Evolutionary conservation across 208 protist genomes (phyloP).

Genomic region (Acanthamoeba lenticulata): DNA sequence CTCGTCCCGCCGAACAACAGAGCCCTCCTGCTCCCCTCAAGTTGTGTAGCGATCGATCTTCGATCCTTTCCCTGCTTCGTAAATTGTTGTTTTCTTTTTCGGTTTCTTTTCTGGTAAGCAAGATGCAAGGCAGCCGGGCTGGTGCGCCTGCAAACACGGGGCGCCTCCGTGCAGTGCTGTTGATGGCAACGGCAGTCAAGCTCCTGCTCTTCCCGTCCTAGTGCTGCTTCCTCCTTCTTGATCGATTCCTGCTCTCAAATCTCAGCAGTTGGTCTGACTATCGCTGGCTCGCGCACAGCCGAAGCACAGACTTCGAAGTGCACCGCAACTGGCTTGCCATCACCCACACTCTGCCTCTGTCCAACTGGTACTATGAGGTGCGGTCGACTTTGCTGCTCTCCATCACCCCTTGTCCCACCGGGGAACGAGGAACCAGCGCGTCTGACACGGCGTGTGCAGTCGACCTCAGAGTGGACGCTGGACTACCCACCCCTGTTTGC

Average conservation of each 20-base stretch:
- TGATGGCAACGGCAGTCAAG: neutral
- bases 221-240: neutral
- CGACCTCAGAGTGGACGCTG: slow-evolving; percentile 91
- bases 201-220: slow-evolving; percentile 13
- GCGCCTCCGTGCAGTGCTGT: neutral
- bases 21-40: too few species aligned
- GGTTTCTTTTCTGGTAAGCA: too few species aligned
- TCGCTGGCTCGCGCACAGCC: slow-evolving; percentile 55
- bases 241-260: neutral
- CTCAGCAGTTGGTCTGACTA: too few species aligned
- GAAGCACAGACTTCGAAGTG: slow-evolving; percentile 93
- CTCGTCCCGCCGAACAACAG: too few species aligned
- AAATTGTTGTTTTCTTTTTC: too few species aligned
- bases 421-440: too few species aligned
- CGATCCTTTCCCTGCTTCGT: too few species aligned
- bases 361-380: slow-evolving; percentile 89
- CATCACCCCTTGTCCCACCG: neutral
- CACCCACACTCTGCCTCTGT: slow-evolving; percentile 86
- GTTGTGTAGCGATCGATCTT: too few species aligned
- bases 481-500: slow-evolving; percentile 95
- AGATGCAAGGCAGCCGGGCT: too few species aligned
- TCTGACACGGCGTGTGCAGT: slow-evolving; percentile 48
- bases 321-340: slow-evolving; percentile 94
- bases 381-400: neutral
- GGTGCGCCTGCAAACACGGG: too few species aligned